A percentile compares a stretch with the other conserved stretches of the same genome.
phyloP scores from a whole-genome alignment of 441 rosid genomes.

The Flueggea neowawraea region DNA sequence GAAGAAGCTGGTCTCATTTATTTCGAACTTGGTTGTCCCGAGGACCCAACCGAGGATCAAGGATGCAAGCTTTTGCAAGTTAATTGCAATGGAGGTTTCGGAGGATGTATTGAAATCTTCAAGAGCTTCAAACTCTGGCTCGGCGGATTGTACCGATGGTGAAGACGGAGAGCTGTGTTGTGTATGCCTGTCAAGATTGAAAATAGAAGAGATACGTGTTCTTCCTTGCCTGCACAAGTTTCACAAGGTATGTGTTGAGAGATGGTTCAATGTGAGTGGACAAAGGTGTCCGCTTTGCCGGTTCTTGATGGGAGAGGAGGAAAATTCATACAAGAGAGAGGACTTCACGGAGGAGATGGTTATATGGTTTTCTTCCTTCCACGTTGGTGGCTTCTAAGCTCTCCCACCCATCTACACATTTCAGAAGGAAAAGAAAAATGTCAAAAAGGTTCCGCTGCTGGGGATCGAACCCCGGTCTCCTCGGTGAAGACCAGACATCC shows the following conservation, averaged over 20 bases:
- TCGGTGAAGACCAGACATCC: conserved; percentile 99
- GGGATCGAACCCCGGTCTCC: conserved; percentile 68
- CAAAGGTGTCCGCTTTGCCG: conserved; percentile 66
- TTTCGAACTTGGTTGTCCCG: conserved; percentile 18
- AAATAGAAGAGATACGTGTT: conserved; percentile 23
- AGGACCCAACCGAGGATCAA: conserved; percentile 19
- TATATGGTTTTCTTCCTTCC: conserved; percentile 75
- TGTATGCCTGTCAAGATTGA: conserved; percentile 46
- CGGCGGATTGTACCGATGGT: neutral
- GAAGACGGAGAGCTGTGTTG: conserved; percentile 35
- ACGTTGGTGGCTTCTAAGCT: conserved; percentile 48
- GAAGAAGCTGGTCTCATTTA: conserved; percentile 23
- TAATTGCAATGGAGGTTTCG: conserved; percentile 3
- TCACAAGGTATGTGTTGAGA: conserved; percentile 43
- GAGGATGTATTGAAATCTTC: conserved; percentile 5
- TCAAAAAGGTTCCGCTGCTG: conserved; percentile 22
- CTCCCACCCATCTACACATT: neutral
- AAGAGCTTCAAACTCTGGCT: neutral
- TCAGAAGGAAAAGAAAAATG: too few relatives aligned
- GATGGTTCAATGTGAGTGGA: conserved; percentile 39
- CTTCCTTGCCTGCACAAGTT: conserved; percentile 58
- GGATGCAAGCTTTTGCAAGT: too few relatives aligned
- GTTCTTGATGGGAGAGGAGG: conserved; percentile 32
- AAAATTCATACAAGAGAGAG: conserved; percentile 20
- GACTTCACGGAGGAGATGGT: conserved; percentile 60